phyloP scores from a whole-genome alignment of 1,139 yeast genomes.

The Hyphopichia buzzinii region DNA sequence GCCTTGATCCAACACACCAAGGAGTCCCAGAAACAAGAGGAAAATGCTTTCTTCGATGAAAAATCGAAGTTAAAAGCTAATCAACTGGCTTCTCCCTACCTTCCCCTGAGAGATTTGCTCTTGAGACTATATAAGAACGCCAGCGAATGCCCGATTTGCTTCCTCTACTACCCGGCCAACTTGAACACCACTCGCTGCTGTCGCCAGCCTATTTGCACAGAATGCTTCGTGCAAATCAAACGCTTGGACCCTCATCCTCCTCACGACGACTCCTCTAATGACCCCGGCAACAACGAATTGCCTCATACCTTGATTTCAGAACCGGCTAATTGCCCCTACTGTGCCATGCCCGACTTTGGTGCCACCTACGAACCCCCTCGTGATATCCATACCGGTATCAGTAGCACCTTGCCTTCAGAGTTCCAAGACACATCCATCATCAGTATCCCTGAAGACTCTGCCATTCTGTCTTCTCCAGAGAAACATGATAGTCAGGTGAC shows the following conservation, averaged over 20 bases:
- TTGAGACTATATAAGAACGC: constrained; percentile 58
- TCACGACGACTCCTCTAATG: constrained; percentile 52
- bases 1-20: constrained; percentile 47
- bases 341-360: constrained; percentile 86
- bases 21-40: constrained; percentile 54
- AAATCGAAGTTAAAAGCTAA: constrained; percentile 22
- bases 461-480: constrained; percentile 12
- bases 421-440: constrained; percentile 15
- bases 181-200: constrained; percentile 88
- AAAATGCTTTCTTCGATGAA: constrained; percentile 41
- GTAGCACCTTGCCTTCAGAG: constrained; percentile 42
- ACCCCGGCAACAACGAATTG: constrained; percentile 24
- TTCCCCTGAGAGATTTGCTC: constrained; percentile 32
- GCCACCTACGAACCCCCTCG: constrained; percentile 71
- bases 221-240: constrained; percentile 94
- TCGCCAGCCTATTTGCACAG: constrained; percentile 90
- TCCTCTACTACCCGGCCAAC: constrained; percentile 76
- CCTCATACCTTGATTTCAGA: constrained; percentile 77
- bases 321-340: constrained; percentile 89
- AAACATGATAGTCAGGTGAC: constrained; percentile 1
- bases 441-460: constrained; percentile 12
- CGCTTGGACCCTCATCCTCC: constrained; percentile 95
- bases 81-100: constrained; percentile 11
- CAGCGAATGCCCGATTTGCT: constrained; percentile 92
- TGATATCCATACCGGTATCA: constrained; percentile 53